A percentile compares a stretch with the other conserved stretches of the same genome.
These are phyloP conservation scores for Orbilia ellipsospora DNA, from an alignment of 2,329 filamentous ascomycete species.

Conservation along the genomic window DNA sequence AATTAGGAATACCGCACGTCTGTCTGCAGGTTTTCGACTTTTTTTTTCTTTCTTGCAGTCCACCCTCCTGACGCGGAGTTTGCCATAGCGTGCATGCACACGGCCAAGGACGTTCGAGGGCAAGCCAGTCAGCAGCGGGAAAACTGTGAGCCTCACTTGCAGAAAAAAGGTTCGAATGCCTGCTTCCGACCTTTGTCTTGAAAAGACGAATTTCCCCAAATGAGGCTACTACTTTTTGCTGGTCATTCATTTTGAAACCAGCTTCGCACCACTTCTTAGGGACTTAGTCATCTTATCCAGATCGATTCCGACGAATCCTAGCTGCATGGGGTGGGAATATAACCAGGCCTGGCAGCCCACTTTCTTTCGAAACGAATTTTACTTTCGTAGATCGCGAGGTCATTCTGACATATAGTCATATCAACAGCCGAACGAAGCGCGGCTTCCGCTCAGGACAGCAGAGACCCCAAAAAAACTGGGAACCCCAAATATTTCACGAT, in stretches of 20 bases:
- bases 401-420: constrained; percentile 35
- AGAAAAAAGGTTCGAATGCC: constrained; percentile 52
- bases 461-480: constrained; percentile 11
- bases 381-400: constrained; percentile 45
- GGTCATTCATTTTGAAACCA: constrained; percentile 38
- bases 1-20: constrained; percentile 6
- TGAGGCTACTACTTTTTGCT: constrained; percentile 53
- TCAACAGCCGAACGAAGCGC: constrained; percentile 45
- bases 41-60: constrained; percentile 20
- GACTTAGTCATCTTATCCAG: constrained; percentile 38
- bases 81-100: constrained; percentile 35
- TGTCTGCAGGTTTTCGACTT: not conserved
- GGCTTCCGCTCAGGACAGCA: constrained; percentile 7
- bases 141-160: constrained; percentile 53
- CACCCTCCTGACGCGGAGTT: constrained; percentile 37
- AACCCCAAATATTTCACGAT: constrained; percentile 24
- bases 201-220: constrained; percentile 39
- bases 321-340: constrained; percentile 37
- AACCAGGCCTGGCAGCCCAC: constrained; percentile 51
- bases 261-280: constrained; percentile 7
- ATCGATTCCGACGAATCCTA: constrained; percentile 36
- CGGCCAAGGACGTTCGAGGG: constrained; percentile 35
- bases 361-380: constrained; percentile 45
- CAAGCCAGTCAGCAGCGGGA: constrained; percentile 32
- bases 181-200: constrained; percentile 14